Evolutionary conservation across 2,329 filamentous ascomycete genomes (phyloP).

Genomic region (Aspergillus unguis): DNA sequence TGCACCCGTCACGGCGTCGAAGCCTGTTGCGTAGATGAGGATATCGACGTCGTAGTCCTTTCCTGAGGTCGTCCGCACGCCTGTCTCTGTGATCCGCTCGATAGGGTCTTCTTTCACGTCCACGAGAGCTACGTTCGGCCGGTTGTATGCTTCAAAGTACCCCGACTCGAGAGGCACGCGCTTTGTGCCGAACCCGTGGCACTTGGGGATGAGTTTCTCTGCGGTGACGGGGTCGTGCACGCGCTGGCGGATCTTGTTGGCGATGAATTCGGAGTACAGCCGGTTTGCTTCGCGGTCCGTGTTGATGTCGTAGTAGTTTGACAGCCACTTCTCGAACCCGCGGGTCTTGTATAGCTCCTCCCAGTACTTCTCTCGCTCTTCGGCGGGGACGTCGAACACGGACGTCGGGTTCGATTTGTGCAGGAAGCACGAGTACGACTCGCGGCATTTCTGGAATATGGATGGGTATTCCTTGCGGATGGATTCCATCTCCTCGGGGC

Average conservation of each 20-base stretch:
- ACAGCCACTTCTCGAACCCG: conserved; percentile 57
- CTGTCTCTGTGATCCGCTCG: conserved; percentile 36
- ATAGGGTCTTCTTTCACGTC: conserved; percentile 46
- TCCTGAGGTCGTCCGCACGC: conserved; percentile 38
- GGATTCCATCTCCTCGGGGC: neutral
- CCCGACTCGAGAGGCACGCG: conserved; percentile 47
- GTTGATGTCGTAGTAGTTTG: conserved; percentile 54
- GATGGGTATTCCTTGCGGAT: conserved; percentile 38
- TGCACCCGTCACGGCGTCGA: conserved; percentile 9
- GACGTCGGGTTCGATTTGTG: conserved; percentile 56
- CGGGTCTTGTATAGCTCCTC: conserved; percentile 50
- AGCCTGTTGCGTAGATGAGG: conserved; percentile 9
- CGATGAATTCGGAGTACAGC: conserved; percentile 57
- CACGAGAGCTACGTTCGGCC: conserved; percentile 47
- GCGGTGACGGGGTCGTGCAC: conserved; percentile 50
- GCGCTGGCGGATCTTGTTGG: conserved; percentile 49
- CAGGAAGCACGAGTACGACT: conserved; percentile 57
- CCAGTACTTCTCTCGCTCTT: conserved; percentile 51
- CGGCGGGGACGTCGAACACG: conserved; percentile 54
- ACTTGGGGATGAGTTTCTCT: conserved; percentile 52
- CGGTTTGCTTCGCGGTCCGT: conserved; percentile 49
- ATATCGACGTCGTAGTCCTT: neutral
- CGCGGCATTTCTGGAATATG: conserved; percentile 54
- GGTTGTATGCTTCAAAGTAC: conserved; percentile 52
- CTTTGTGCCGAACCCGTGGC: conserved; percentile 56